phyloP scores from a whole-genome alignment of 352 stramenopile species.

The Globisporangium cystogenes region DNA sequence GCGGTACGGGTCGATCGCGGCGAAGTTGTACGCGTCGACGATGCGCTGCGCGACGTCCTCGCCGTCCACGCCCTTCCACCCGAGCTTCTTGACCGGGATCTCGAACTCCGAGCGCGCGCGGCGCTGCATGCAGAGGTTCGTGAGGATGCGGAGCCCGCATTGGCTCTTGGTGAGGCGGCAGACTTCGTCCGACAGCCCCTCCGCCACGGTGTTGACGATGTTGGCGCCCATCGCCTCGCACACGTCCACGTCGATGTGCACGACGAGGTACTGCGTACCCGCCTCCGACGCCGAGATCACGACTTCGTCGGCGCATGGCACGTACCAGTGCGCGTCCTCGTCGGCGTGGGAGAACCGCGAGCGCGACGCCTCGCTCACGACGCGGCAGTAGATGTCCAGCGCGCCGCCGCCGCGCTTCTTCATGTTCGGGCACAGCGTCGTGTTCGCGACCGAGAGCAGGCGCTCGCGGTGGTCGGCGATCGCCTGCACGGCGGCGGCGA shows the following conservation, averaged over 20 bases:
- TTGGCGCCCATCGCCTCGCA: slow-evolving; percentile 89
- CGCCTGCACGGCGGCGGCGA: slow-evolving; percentile 40
- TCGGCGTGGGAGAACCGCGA: slow-evolving; percentile 7
- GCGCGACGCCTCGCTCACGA: slow-evolving; percentile 48
- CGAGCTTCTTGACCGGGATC: slow-evolving; percentile 68
- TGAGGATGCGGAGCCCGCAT: slow-evolving; percentile 81
- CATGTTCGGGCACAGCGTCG: slow-evolving; percentile 78
- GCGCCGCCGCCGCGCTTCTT: slow-evolving; percentile 79
- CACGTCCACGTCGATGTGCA: slow-evolving; percentile 86
- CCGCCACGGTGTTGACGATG: slow-evolving; percentile 85
- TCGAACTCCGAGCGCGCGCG: slow-evolving; percentile 61
- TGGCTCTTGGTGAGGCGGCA: slow-evolving; percentile 51
- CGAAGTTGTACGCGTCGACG: slow-evolving; percentile 84
- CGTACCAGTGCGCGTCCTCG: slow-evolving; percentile 51
- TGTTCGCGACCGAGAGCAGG: slow-evolving; percentile 69
- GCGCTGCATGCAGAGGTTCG: slow-evolving; percentile 86
- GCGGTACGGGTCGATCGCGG: slow-evolving; percentile 72
- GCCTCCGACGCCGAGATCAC: slow-evolving; percentile 29
- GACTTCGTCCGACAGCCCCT: slow-evolving; percentile 74
- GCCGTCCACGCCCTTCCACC: slow-evolving; percentile 77
- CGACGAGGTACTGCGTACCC: slow-evolving; percentile 48
- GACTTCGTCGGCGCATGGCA: slow-evolving; percentile 46
- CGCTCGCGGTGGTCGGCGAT: slow-evolving; percentile 48
- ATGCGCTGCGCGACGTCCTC: slow-evolving; percentile 70
- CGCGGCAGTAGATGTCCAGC: slow-evolving; percentile 75